Percentiles rank a stretch among this genome's conserved stretches.
phyloP scores from a whole-genome alignment of 352 stramenopile species.

The Detonula confervacea region DNA sequence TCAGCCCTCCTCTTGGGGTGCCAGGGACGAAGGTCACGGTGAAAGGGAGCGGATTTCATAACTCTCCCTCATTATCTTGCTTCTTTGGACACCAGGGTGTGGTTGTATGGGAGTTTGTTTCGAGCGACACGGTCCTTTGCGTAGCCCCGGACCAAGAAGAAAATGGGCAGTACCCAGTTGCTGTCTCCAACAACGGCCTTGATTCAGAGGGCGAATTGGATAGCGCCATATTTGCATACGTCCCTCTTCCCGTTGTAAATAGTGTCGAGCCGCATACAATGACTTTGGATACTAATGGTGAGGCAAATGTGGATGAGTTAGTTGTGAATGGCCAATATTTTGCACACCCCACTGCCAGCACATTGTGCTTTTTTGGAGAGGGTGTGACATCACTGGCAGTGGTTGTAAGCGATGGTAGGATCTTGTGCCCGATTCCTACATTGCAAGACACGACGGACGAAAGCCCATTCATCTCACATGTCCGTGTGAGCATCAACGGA shows the following conservation, averaged over 20 bases:
- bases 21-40: conserved; percentile 14
- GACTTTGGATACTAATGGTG: conserved; percentile 9
- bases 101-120: conserved; percentile 15
- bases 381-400: conserved; percentile 23
- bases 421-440: conserved; percentile 20
- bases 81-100: conserved; percentile 17
- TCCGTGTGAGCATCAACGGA: conserved; percentile 43
- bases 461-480: conserved; percentile 4
- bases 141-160: conserved; percentile 5
- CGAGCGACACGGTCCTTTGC: conserved; percentile 22
- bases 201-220: conserved; percentile 33
- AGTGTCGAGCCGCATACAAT: conserved; percentile 28
- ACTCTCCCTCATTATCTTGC: conserved; percentile 19
- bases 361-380: conserved; percentile 27
- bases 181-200: conserved; percentile 47
- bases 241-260: conserved; percentile 26
- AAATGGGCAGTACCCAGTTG: conserved; percentile 28
- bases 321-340: conserved; percentile 29
- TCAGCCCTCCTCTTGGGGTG: conserved; percentile 19
- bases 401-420: conserved; percentile 12
- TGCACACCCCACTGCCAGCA: background rate
- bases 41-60: conserved; percentile 31
- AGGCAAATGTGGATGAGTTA: too few relatives aligned
- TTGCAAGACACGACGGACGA: background rate
- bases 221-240: conserved; percentile 25